phyloP scores from a whole-genome alignment of 2,329 filamentous ascomycete species.

The Nemania diffusa region DNA sequence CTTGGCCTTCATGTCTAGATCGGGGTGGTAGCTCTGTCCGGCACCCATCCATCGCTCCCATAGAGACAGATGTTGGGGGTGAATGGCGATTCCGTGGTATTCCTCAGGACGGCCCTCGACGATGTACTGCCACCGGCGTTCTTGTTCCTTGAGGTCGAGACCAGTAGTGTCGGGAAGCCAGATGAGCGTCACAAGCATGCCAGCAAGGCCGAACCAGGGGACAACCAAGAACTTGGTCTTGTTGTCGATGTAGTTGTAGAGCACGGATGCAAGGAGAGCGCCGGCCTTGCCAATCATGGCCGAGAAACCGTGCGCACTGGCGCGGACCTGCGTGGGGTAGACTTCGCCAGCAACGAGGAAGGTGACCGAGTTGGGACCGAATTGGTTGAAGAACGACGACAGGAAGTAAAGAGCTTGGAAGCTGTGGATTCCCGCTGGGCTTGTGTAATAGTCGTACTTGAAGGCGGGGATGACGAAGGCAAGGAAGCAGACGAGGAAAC shows the following conservation, averaged over 20 bases:
- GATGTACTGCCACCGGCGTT: slow-evolving; percentile 91
- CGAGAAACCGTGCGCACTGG: slow-evolving; percentile 94
- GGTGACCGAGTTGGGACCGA: slow-evolving; percentile 94
- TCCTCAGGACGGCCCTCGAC: slow-evolving; percentile 79
- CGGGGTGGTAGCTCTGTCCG: slow-evolving; percentile 84
- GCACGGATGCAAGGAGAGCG: slow-evolving; percentile 83
- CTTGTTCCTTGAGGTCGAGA: slow-evolving; percentile 95
- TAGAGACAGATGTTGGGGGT: slow-evolving; percentile 85
- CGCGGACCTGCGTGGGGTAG: slow-evolving; percentile 93
- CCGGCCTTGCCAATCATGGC: slow-evolving; percentile 90
- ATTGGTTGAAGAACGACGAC: slow-evolving; percentile 99
- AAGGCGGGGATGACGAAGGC: slow-evolving; percentile 94
- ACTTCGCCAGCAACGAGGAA: slow-evolving; percentile 97
- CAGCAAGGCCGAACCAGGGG: slow-evolving; percentile 89
- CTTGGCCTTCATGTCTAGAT: slow-evolving; percentile 83
- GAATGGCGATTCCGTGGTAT: slow-evolving; percentile 93
- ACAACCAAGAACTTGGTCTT: slow-evolving; percentile 90
- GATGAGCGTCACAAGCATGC: slow-evolving; percentile 82
- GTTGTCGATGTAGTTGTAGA: slow-evolving; percentile 94
- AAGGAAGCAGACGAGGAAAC: slow-evolving; percentile 92
- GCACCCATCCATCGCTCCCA: slow-evolving; percentile 86
- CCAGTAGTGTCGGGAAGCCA: slow-evolving; percentile 98
- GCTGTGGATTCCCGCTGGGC: slow-evolving; percentile 74
- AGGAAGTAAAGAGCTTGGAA: slow-evolving; percentile 99
- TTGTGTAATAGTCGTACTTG: slow-evolving; percentile 85